Percentiles rank a stretch among this genome's conserved stretches.
Conservation (phyloP, 139 green algal species). For the Tetradesmus lagerheimii region DNA sequence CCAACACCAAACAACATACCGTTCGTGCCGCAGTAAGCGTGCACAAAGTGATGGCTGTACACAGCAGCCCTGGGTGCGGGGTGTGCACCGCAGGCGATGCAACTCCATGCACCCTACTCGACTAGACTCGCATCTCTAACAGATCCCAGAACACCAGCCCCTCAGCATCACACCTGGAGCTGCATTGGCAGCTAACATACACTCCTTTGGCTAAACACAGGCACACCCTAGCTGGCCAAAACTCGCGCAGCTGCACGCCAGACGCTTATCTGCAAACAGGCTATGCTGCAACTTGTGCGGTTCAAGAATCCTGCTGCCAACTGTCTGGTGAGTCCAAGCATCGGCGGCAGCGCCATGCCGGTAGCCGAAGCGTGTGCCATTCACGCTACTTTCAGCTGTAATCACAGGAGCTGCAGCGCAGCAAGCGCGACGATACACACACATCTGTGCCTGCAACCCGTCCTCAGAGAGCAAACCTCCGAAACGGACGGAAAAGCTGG, state of each 20-base stretch:
- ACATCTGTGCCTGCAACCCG: not conserved
- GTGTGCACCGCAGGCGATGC: not conserved
- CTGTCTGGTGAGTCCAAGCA: too few species aligned
- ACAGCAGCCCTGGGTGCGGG: not conserved
- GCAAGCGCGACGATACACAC: not conserved
- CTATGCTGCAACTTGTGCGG: not conserved
- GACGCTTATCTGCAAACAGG: not conserved
- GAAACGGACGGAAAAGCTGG: too few species aligned
- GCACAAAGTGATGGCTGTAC: not conserved
- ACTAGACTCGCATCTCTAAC: too few species aligned
- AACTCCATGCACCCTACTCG: not conserved
- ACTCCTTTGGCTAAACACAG: too few species aligned
- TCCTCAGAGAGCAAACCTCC: too few species aligned
- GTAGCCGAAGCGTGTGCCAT: too few species aligned
- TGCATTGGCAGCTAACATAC: too few species aligned
- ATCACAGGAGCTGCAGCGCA: not conserved
- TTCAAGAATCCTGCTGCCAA: not conserved
- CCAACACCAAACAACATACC: not conserved
- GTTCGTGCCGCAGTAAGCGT: not conserved
- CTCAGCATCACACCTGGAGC: too few species aligned
- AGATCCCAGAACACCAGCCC: not conserved
- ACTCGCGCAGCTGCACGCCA: too few species aligned
- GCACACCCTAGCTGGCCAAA: not conserved
- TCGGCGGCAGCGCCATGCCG: too few species aligned
- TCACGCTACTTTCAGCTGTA: too few species aligned